Conservation (phyloP, 2,329 filamentous ascomycete genomes). For the Nigrospora sphaerica region DNA sequence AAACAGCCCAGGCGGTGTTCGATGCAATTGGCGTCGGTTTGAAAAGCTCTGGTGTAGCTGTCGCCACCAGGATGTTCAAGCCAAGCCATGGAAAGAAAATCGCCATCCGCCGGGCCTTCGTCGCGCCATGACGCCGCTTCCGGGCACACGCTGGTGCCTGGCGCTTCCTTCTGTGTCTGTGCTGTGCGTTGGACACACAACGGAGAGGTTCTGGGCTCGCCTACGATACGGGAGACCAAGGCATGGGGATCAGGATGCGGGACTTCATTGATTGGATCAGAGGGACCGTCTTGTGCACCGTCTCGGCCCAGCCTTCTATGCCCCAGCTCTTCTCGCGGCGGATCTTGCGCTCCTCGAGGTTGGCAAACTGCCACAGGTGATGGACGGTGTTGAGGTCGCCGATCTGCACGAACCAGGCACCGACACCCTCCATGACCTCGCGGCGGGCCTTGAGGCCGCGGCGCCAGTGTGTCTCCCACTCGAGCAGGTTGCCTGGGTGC, state of each 20-base stretch:
- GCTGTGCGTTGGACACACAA: too few relatives aligned
- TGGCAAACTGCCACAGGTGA: constrained; percentile 97
- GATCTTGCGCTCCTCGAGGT: constrained; percentile 86
- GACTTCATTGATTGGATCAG: constrained; percentile 97
- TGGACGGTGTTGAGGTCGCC: constrained; percentile 96
- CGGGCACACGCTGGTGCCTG: too few relatives aligned
- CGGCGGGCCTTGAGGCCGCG: constrained; percentile 82
- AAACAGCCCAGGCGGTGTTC: too few relatives aligned
- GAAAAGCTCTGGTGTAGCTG: too few relatives aligned
- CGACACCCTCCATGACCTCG: constrained; percentile 97
- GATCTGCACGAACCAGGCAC: constrained; percentile 98
- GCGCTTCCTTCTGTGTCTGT: too few relatives aligned
- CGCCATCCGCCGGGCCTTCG: too few relatives aligned
- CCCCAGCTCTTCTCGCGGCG: constrained; percentile 93
- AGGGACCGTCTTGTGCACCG: constrained; percentile 96
- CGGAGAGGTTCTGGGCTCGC: background rate
- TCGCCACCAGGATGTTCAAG: too few relatives aligned
- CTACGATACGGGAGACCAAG: constrained; percentile 88
- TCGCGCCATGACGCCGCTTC: too few relatives aligned
- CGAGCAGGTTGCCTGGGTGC: constrained; percentile 88
- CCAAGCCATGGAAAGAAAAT: too few relatives aligned
- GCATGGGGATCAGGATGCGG: constrained; percentile 85
- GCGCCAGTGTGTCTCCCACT: constrained; percentile 99
- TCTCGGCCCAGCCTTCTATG: constrained; percentile 92
- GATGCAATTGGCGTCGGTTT: too few relatives aligned